These are phyloP conservation scores for Spergularia azorica DNA, from an alignment of 179 eudicot genomes.

Conservation along the genomic window DNA sequence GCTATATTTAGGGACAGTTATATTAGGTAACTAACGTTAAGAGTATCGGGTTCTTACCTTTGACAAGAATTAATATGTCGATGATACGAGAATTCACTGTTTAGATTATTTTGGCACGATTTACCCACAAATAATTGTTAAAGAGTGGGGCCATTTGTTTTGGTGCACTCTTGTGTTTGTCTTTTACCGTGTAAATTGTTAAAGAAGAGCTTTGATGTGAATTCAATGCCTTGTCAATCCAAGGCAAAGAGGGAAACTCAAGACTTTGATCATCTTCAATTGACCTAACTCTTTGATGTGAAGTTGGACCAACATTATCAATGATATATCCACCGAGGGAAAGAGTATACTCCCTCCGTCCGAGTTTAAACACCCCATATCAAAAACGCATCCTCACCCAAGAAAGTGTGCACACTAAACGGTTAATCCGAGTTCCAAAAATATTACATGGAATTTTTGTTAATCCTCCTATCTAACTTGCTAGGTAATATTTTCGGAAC, in stretches of 20 bases:
- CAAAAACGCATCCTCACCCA: too few species aligned
- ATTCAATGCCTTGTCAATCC: constrained; percentile 25
- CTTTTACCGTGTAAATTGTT: constrained; percentile 17
- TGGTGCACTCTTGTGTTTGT: constrained; percentile 20
- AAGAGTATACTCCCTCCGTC: not conserved
- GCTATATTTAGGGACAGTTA: not conserved
- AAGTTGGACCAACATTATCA: not conserved
- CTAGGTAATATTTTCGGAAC: too few species aligned
- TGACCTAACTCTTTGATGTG: constrained; percentile 17
- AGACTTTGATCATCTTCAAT: not conserved
- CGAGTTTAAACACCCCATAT: too few species aligned
- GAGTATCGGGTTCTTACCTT: not conserved
- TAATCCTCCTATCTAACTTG: too few species aligned
- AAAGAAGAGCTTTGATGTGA: constrained; percentile 12
- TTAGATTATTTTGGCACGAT: constrained; percentile 15
- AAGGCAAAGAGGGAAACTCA: constrained; percentile 3
- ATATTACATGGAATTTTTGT: too few species aligned
- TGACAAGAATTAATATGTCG: constrained; percentile 13
- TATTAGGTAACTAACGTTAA: constrained; percentile 1
- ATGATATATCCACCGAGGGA: not conserved
- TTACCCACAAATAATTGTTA: constrained; percentile 10
- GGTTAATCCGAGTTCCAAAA: too few species aligned
- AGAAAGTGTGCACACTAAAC: too few species aligned
- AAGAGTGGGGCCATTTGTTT: constrained; percentile 18
- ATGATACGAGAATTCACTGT: not conserved